phyloP scores from a whole-genome alignment of 768 basidiomycete species.

The Chiua virens region DNA sequence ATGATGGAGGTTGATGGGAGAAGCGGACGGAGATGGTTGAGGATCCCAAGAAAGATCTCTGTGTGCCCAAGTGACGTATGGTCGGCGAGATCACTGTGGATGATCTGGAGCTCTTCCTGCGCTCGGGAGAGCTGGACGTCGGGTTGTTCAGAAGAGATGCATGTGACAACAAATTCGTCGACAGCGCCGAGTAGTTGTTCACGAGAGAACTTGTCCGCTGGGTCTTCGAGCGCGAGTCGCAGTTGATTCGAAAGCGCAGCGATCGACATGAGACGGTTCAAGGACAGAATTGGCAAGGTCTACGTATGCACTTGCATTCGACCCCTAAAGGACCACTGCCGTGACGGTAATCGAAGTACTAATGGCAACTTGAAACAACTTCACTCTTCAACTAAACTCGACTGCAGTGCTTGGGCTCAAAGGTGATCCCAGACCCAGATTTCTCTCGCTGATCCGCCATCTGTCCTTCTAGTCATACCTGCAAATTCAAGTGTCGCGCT shows the following conservation, averaged over 20 bases:
- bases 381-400: neutral
- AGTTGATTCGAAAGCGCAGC: slow-evolving; percentile 49
- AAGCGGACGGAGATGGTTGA: slow-evolving; percentile 61
- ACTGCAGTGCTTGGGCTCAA: slow-evolving; percentile 34
- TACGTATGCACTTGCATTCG: neutral
- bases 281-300: slow-evolving; percentile 9
- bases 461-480: slow-evolving; percentile 33
- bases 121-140: slow-evolving; percentile 46
- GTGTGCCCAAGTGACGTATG: slow-evolving; percentile 60
- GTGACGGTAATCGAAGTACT: too few relatives aligned
- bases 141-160: slow-evolving; percentile 46
- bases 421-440: slow-evolving; percentile 32
- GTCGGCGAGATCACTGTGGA: slow-evolving; percentile 64
- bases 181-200: slow-evolving; percentile 48
- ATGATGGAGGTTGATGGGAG: slow-evolving; percentile 67
- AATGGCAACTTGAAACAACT: slow-evolving; percentile 6
- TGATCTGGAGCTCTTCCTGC: slow-evolving; percentile 65
- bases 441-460: slow-evolving; percentile 41
- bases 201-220: slow-evolving; percentile 50
- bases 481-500: slow-evolving; percentile 41
- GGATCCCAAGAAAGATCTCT: slow-evolving; percentile 65
- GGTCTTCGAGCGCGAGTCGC: slow-evolving; percentile 55
- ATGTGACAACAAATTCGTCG: slow-evolving; percentile 57
- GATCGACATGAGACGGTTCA: slow-evolving; percentile 31
- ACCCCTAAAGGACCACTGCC: neutral